Evolutionary conservation across 2,329 filamentous ascomycete genomes (phyloP), one percentile per base, ranked within the genome.

Genomic region (Aspergillus sp.): DNA sequence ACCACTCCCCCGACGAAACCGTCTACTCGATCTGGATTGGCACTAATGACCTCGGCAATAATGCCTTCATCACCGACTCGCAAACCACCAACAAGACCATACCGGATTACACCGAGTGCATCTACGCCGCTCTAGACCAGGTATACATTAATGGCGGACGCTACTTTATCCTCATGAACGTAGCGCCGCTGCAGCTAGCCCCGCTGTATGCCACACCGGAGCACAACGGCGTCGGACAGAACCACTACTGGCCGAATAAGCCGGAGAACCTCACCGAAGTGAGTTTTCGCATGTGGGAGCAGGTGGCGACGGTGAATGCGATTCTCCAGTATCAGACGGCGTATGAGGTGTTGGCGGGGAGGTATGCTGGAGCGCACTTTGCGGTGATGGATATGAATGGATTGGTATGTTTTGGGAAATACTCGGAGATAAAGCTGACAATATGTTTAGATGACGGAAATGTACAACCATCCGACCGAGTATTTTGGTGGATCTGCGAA

Each of bases 1-100:
- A 58, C 63, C 30, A 67, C 70, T 37, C 73, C 2, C 54, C 74
- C 2, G 66, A 77, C 28, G 81, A 82, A 49, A 88, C 85, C 0
- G 81, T 88, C 2, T 90, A 89, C 57, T 75, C 81, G 1, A 76
- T 90, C 40, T 90, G 85, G 85, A 89, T 90, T 54, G 87, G 87
- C 3, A 90, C 86, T 26, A 91, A 91, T 59, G 87, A 93, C 57
- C 70, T 91, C 7, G 86, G 86, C 19, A 73, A 71, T 44, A 65
- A 73, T 40, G 83, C 77, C 7, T 85, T 90, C 58, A 62, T 90
- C 29, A 80, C 76, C 5, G 83, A 88, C 58, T 73, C 72, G 26
- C 82, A 88, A 59, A 64, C 75, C 5, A 54, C 68, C 0, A 77
- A 75, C 9, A 81, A 79, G 26, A 83, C 78, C 2, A 73, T 90